Percentiles rank a stretch among this genome's conserved stretches.
phyloP scores from a whole-genome alignment of 495 filamentous ascomycete genomes.

The Neurospora tetrasperma region DNA sequence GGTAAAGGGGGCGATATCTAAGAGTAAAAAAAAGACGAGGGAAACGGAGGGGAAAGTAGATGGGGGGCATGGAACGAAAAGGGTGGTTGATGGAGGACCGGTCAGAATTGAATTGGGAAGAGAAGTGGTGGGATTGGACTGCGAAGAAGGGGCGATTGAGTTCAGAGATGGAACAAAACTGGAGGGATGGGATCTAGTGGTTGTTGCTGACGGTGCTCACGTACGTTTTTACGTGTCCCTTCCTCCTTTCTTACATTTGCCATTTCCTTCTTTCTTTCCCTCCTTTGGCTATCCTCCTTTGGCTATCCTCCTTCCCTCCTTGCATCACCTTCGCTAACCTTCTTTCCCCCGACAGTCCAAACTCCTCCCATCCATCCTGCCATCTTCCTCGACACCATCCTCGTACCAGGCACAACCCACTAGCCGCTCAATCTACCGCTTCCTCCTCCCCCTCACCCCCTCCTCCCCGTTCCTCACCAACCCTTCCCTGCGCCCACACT shows the following conservation, averaged over 20 bases:
- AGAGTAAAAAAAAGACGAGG: no score
- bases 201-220: slow-evolving; percentile 25
- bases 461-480: slow-evolving; percentile 23
- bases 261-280: no score
- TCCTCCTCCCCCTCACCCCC: slow-evolving; percentile 28
- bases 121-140: slow-evolving; percentile 9
- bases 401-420: slow-evolving; percentile 8
- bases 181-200: slow-evolving; percentile 12
- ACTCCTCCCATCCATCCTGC: neutral
- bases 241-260: no score
- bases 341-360: neutral
- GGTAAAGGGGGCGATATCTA: neutral
- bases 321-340: neutral
- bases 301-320: neutral
- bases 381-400: neutral
- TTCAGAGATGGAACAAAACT: slow-evolving; percentile 11
- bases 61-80: slow-evolving; percentile 6
- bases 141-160: slow-evolving; percentile 12
- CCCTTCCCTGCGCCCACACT: slow-evolving; percentile 17
- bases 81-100: slow-evolving; percentile 3
- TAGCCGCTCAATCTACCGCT: slow-evolving; percentile 36
- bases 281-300: neutral
- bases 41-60: neutral
- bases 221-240: slow-evolving; percentile 2
- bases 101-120: no score